A percentile compares a stretch with the other conserved stretches of the same genome.
These are phyloP conservation scores for Leishmania braziliensis DNA, from an alignment of 208 protist genomes.

Conservation along the genomic window DNA sequence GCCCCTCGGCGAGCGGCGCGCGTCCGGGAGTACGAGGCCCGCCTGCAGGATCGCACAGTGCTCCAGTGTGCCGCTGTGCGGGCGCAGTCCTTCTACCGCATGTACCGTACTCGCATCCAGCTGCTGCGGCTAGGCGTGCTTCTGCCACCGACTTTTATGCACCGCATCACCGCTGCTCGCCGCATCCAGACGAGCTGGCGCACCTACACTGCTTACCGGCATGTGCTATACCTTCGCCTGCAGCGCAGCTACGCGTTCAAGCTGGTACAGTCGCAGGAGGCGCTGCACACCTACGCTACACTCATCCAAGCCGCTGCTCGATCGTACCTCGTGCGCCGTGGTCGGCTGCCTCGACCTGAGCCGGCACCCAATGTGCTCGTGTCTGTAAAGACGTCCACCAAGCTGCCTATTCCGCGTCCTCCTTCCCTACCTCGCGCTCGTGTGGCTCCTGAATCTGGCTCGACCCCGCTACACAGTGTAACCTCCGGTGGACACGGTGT, in stretches of 20 bases:
- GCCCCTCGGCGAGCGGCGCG: not conserved
- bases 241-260: conserved; percentile 4
- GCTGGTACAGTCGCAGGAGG: conserved; percentile 31
- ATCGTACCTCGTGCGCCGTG: conserved; percentile 10
- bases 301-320: conserved; percentile 57
- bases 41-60: conserved; percentile 22
- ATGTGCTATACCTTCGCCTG: conserved; percentile 37
- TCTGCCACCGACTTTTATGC: conserved; percentile 10
- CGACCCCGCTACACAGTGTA: not conserved
- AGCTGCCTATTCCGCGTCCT: not conserved
- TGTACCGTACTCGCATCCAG: conserved; percentile 48
- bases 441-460: not conserved
- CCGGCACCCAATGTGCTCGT: not conserved
- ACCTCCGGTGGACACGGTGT: not conserved
- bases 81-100: conserved; percentile 59
- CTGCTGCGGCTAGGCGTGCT: conserved; percentile 1
- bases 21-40: not conserved
- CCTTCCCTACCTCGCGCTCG: not conserved
- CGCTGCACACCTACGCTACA: conserved; percentile 54
- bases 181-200: conserved; percentile 62
- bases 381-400: not conserved
- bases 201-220: conserved; percentile 30
- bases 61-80: conserved; percentile 27
- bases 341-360: not conserved
- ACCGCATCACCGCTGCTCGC: conserved; percentile 26